These are phyloP conservation scores for Chlorophyllum brunneum DNA, from an alignment of 768 basidiomycete species.

Conservation along the genomic window DNA sequence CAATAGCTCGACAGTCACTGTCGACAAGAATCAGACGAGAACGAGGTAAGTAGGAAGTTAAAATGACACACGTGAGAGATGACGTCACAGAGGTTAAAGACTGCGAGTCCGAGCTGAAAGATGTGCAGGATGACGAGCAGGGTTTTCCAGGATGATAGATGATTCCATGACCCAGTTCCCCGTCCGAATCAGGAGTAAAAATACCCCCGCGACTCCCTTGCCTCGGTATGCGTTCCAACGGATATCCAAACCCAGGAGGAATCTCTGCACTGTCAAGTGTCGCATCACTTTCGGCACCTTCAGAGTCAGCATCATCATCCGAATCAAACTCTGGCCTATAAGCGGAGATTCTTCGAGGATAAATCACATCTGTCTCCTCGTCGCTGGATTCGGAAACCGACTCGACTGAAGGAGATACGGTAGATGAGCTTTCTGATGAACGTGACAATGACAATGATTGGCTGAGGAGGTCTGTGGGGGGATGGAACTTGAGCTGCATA, in stretches of 20 bases:
- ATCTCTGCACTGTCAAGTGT: constrained; percentile 28
- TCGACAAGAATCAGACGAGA: constrained; percentile 3
- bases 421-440: background rate
- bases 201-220: constrained; percentile 23
- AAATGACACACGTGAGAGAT: constrained; percentile 12
- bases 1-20: constrained; percentile 20
- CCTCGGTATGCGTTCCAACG: constrained; percentile 31
- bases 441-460: background rate
- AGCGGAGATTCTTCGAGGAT: background rate
- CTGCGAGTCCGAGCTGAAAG: too few relatives aligned
- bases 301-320: constrained; percentile 11
- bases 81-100: constrained; percentile 18
- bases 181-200: constrained; percentile 17
- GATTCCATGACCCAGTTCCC: constrained; percentile 13
- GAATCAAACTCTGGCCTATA: constrained; percentile 1
- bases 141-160: constrained; percentile 15
- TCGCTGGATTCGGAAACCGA: background rate
- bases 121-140: constrained; percentile 17
- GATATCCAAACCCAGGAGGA: constrained; percentile 25
- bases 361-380: background rate
- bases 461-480: constrained; percentile 8
- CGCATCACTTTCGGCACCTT: constrained; percentile 24
- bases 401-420: background rate
- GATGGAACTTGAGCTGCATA: constrained; percentile 10
- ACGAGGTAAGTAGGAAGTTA: constrained; percentile 11